Percentiles rank a stretch among this genome's conserved stretches.
Conservation (phyloP, 371 early-diverging fungal species). For the Mucor saturninus region DNA sequence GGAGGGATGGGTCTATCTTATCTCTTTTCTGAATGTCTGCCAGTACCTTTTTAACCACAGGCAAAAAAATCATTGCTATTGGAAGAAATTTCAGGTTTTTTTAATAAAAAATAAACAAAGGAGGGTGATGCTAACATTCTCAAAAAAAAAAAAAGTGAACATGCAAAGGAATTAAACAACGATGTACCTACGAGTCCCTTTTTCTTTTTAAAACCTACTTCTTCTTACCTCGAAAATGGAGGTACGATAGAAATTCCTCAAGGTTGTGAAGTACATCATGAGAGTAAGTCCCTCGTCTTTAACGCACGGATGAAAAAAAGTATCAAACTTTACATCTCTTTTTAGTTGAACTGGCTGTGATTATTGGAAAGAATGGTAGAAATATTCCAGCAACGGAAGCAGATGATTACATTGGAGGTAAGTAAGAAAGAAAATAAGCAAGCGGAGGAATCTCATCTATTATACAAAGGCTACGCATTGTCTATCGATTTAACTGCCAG, state of each 20-base stretch:
- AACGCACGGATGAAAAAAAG: no score
- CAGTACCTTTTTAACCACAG: slow-evolving; percentile 62
- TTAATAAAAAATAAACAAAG: neutral
- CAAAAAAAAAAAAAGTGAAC: slow-evolving; percentile 58
- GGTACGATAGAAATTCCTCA: slow-evolving; percentile 81
- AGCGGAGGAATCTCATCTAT: neutral
- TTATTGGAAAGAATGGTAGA: slow-evolving; percentile 85
- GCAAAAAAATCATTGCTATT: slow-evolving; percentile 90
- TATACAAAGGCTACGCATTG: slow-evolving; percentile 76
- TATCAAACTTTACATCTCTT: no score
- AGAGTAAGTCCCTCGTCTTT: slow-evolving; percentile 50
- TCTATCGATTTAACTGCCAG: slow-evolving; percentile 94
- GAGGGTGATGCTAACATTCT: neutral
- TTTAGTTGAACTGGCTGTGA: slow-evolving; percentile 90
- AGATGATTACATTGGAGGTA: slow-evolving; percentile 67
- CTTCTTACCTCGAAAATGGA: slow-evolving; percentile 76
- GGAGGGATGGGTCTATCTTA: no score
- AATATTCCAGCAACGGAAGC: slow-evolving; percentile 73
- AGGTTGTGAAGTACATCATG: slow-evolving; percentile 87
- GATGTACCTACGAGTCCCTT: slow-evolving; percentile 86
- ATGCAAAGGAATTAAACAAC: slow-evolving; percentile 92
- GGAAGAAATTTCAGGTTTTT: slow-evolving; percentile 78
- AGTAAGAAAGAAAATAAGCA: neutral
- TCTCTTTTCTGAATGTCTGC: slow-evolving; percentile 28
- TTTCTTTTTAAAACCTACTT: slow-evolving; percentile 94